phyloP scores from a whole-genome alignment of 345 rosid genomes.

The Rubroshorea leprosula region DNA sequence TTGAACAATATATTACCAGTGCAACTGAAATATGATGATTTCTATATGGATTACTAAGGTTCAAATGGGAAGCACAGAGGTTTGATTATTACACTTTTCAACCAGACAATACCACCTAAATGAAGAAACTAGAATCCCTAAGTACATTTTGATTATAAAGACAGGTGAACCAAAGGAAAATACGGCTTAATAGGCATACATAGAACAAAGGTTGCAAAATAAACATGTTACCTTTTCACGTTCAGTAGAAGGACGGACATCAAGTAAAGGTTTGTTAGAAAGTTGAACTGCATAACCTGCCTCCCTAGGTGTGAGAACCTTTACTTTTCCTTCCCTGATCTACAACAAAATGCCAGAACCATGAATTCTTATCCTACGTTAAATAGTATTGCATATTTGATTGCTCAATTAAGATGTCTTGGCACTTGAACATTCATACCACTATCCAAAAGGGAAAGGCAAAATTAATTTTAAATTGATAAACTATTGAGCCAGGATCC shows the following conservation, averaged over 20 bases:
- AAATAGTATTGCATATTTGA: not conserved
- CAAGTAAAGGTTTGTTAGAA: constrained; percentile 69
- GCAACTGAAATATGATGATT: not conserved
- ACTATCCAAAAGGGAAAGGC: not conserved
- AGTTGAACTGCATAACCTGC: constrained; percentile 92
- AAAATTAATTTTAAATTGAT: no score
- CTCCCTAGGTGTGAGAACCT: constrained; percentile 74
- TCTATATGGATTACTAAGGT: not conserved
- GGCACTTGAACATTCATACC: not conserved
- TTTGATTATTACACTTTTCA: no score
- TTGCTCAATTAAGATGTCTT: not conserved
- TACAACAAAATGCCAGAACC: constrained; percentile 19
- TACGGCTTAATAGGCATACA: no score
- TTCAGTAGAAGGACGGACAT: constrained; percentile 78
- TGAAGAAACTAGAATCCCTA: not conserved
- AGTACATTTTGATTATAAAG: not conserved
- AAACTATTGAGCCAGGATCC: no score
- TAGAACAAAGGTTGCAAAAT: no score
- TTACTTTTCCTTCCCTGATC: constrained; percentile 85
- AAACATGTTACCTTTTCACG: constrained; percentile 45
- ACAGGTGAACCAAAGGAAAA: not conserved
- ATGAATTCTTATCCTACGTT: constrained; percentile 11
- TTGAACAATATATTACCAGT: not conserved
- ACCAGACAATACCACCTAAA: not conserved
- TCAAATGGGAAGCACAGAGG: not conserved